Evolutionary conservation across 78 protist species (phyloP), one percentile per base, ranked within the genome.

Genomic region (Dictyostelium purpureum): DNA sequence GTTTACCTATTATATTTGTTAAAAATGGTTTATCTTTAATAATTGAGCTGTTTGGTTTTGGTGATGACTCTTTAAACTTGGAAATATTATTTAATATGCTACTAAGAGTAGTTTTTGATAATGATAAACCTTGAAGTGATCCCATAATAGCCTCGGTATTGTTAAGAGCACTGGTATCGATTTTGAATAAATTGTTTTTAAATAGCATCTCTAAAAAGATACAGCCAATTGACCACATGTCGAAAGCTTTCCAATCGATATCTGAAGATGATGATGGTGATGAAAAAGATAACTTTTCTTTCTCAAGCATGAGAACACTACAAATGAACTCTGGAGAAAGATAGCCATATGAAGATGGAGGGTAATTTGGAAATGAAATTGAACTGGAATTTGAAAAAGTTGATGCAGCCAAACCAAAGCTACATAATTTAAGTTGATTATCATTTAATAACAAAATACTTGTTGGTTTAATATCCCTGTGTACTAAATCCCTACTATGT

Each of bases 181-280:
- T 67, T 26, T 38, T 21, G 26, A 82, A 70, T 28, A 82, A 31
- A 42, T 67, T 38, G 4, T 47, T 47, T 38, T 57, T 57, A 49
- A 69, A 82, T 18, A 77, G 12, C 31, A 89, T 7, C 54, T 89
- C 94, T 21, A 83, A 74, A 79, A 79, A n/a, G 7, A 89, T 69
- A 14, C 70, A 65, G 37, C 94, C 94, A 47, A 89, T 49, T 3
- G 77, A 76, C 94, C 94, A 89, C 77, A 89, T 52, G 38, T 89
- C 94, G 21, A 89, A 45, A 12, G 94, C 79, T 43, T 85, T 85
- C 91, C 91, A 85, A 59, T 85, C 81, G 16, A 85, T 49, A 12
- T 43, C 40, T 33, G 24, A 18, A 43, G n/a, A 33, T 21, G 12
- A 18, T 51, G 26, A 31, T 16, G 59, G 31, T 11, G 28, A 2